Base-by-base conservation (phyloP, 164 flowering plant genomes). In the Vitis riparia region DNA sequence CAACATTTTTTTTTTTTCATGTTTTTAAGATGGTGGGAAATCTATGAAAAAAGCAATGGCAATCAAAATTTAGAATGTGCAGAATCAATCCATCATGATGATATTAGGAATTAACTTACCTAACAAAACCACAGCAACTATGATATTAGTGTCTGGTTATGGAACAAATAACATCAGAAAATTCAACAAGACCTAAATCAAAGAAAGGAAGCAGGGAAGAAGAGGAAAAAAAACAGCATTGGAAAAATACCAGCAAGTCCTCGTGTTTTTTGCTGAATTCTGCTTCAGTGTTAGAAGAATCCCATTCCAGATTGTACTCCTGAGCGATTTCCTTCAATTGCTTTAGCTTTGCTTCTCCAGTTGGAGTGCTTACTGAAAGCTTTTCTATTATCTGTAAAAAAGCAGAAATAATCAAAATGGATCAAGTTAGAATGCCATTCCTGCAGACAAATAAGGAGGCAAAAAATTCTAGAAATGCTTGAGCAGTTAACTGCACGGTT, bases 301-400 rank as follows among this genome's bases (percentile, higher is more conserved):
- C 95, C 99, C 99, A 96, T 14, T 79, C 73, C 67, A 93, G 60
- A 70, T 81, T 80, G 81, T 83, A 76, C 72, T 93, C 94, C 51
- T 63, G 66, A 9, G 98, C 93, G 74, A 93, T 91, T 68, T 85
- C 92, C 80, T 86, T 88, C 81, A 95, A 76, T 27, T 85, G 74
- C 59, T 79, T 84, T 53, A 96, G 93, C 83, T 75, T 96, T 53
- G 67, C 71, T 61, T 85, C 88, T 12, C 75, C 79, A 32, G 92
- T 73, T 67, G 99, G 99, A 74, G 95, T 86, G 77, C 77, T 82
- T 60, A 87, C 86, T 14, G 95, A 91, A 59, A 96, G 97, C 68
- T 89, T 96, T 77, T 96, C 98, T 76, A 96, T 88, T 63, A 96
- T 84, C 98, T 96, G 84, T 62, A 69, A 13, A 75, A 16, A 51